These are phyloP conservation scores for Aspergillaceae sp. DNA, from an alignment of 2,329 filamentous ascomycete species.

Conservation along the genomic window DNA sequence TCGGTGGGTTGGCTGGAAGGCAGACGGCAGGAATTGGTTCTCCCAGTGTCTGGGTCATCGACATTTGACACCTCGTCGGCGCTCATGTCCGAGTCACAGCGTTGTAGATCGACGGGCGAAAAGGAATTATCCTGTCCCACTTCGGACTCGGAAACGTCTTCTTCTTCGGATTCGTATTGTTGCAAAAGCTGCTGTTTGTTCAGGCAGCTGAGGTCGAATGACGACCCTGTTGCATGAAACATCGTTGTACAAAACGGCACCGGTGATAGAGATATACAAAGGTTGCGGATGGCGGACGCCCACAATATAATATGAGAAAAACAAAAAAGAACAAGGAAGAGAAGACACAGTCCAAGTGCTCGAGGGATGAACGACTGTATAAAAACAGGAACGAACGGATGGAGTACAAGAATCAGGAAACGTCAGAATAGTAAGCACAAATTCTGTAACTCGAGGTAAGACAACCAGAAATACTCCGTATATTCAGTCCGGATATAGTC, in stretches of 20 bases:
- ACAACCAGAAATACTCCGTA: not conserved
- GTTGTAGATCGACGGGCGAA: conserved; percentile 22
- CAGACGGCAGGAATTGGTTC: conserved; percentile 12
- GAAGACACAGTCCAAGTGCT: too few species aligned
- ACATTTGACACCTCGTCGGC: conserved; percentile 20
- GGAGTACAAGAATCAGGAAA: not conserved
- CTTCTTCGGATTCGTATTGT: conserved; percentile 32
- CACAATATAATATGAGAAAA: too few species aligned
- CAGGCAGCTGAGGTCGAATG: conserved; percentile 21
- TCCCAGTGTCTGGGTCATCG: conserved; percentile 16
- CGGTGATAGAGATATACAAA: too few species aligned
- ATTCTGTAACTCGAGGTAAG: not conserved
- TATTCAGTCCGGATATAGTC: conserved; percentile 2
- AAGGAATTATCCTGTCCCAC: conserved; percentile 23
- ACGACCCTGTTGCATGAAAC: conserved; percentile 18
- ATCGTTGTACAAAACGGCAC: conserved; percentile 8
- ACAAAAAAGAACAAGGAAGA: too few species aligned
- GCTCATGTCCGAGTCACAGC: conserved; percentile 23
- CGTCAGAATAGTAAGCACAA: not conserved
- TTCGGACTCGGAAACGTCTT: conserved; percentile 31
- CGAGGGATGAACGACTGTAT: not conserved
- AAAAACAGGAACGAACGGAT: not conserved
- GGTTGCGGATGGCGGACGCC: too few species aligned
- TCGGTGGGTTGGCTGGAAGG: conserved; percentile 13
- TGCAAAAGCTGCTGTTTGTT: conserved; percentile 23